Evolutionary conservation across 306 rosid species (phyloP).

Genomic region (Mucuna pruriens): DNA sequence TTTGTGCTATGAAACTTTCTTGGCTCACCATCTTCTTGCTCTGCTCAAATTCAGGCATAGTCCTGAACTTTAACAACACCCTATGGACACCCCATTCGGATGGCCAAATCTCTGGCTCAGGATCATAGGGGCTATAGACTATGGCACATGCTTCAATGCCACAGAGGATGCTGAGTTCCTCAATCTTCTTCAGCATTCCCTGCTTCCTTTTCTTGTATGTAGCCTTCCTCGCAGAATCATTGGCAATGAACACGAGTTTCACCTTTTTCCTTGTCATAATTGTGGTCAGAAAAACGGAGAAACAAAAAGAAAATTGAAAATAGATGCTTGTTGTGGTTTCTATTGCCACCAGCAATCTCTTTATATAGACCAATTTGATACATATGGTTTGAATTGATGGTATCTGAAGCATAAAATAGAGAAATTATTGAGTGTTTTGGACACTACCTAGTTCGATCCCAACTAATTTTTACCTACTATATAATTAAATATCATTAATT

Average conservation of each 20-base stretch:
- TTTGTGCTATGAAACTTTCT: slow-evolving; percentile 34
- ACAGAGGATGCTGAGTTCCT: slow-evolving; percentile 47
- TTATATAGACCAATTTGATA: slow-evolving; percentile 16
- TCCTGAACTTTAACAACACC: slow-evolving; percentile 24
- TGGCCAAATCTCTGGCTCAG: slow-evolving; percentile 47
- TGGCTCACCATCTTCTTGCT: slow-evolving; percentile 47
- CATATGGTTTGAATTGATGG: background rate
- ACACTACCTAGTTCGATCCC: no score
- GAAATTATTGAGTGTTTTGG: no score
- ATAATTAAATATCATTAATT: no score
- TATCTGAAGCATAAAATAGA: no score
- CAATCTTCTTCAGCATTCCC: slow-evolving; percentile 41
- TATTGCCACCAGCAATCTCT: background rate
- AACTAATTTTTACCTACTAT: no score
- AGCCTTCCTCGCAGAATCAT: slow-evolving; percentile 38
- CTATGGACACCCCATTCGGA: slow-evolving; percentile 27
- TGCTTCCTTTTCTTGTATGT: slow-evolving; percentile 48
- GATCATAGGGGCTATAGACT: slow-evolving; percentile 37
- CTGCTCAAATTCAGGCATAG: slow-evolving; percentile 30
- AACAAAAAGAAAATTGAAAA: background rate
- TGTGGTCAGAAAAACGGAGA: background rate
- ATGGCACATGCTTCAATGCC: slow-evolving; percentile 50
- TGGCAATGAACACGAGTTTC: slow-evolving; percentile 44
- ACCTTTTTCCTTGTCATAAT: slow-evolving; percentile 46
- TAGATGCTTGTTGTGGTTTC: background rate